These are phyloP conservation scores for Geotrichum klebahnii DNA, from an alignment of 1,139 yeast species.

Conservation along the genomic window DNA sequence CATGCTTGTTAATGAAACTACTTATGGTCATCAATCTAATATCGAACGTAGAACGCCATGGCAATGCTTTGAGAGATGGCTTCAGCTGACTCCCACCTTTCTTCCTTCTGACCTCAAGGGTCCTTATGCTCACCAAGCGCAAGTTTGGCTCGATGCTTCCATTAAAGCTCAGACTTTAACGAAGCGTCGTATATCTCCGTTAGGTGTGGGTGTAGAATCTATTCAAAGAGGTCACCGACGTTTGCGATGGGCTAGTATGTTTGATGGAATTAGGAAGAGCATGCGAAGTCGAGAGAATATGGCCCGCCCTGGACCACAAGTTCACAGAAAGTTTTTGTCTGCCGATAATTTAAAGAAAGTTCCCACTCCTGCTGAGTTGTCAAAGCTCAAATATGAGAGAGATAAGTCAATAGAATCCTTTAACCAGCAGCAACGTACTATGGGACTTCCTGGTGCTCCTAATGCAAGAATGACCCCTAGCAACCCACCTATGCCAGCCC, in stretches of 20 bases:
- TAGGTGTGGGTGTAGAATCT: constrained; percentile 87
- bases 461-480: background rate
- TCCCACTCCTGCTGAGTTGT: constrained; percentile 72
- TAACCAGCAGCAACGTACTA: constrained; percentile 9
- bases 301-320: constrained; percentile 49
- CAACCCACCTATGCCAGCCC: constrained; percentile 32
- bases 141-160: constrained; percentile 88
- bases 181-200: constrained; percentile 81
- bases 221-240: constrained; percentile 89
- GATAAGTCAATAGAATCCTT: constrained; percentile 9
- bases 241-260: constrained; percentile 92
- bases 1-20: constrained; percentile 62
- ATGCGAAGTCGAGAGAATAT: constrained; percentile 81
- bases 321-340: constrained; percentile 28
- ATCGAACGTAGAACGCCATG: constrained; percentile 95
- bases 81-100: constrained; percentile 84
- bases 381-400: constrained; percentile 52
- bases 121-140: constrained; percentile 75
- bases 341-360: constrained; percentile 10
- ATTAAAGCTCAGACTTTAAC: constrained; percentile 83
- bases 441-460: constrained; percentile 4
- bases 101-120: constrained; percentile 87
- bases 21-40: constrained; percentile 70
- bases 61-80: constrained; percentile 97
- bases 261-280: constrained; percentile 87